Evolutionary conservation across 257 asterid genomes (phyloP), one percentile per base, ranked within the genome.

Genomic region (Ajuga chamaepitys): DNA sequence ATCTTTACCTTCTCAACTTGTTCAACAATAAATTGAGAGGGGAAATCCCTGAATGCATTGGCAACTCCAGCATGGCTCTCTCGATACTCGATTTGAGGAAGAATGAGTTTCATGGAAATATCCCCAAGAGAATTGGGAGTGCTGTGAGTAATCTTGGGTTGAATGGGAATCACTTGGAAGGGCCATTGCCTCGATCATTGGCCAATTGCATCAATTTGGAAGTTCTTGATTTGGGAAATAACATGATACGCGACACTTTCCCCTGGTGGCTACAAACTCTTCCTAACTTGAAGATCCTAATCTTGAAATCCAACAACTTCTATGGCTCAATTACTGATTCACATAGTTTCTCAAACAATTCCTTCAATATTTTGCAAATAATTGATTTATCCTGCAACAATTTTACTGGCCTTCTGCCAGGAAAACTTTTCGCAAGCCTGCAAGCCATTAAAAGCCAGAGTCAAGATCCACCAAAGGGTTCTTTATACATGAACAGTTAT

Each of bases 311-410:
- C 10, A 52, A 52, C 58, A 52, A 35, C 6, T 52, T 52, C 17
- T 9, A 52, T 21, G 58, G 58, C 11, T 52, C 58, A 10, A 21
- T 59, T 7, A 59, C 7, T 17, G 12, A 21, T 5, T 26, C 40
- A 6, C 51, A 38, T 5, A n/a, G n/a, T n/a, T n/a, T n/a, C n/a
- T n/a, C n/a, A n/a, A n/a, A n/a, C n/a, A n/a, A n/a, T n/a, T n/a
- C n/a, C n/a, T n/a, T n/a, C n/a, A n/a, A n/a, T n/a, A n/a, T n/a
- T n/a, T n/a, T n/a, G n/a, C n/a, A n/a, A n/a, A 59, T 59, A 20
- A 7, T 59, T 5, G 65, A 59, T 59, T 42, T 59, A 21, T 59
- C 65, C 65, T 21, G 21, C 65, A 59, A 59, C 65, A 37, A 38
- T 7, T 38, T 59, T 32, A 11, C 52, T 13, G 65, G 65, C 35